Evolutionary conservation across 2,329 filamentous ascomycete genomes (phyloP).

Genomic region (Colletotrichum aenigma): DNA sequence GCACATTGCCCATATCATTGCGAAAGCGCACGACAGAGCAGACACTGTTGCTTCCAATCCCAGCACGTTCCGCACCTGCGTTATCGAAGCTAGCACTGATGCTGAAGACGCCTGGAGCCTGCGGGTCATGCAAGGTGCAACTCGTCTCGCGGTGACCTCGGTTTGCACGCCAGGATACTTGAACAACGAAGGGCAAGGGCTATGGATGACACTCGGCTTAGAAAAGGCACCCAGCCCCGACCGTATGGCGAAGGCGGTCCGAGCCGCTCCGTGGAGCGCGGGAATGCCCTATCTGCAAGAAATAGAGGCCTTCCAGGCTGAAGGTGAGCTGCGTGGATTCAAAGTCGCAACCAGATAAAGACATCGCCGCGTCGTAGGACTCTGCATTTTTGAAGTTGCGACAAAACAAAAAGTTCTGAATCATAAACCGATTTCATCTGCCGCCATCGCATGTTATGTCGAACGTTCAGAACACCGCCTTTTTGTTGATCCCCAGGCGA

Average conservation of each 20-base stretch:
- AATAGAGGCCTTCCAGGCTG: neutral
- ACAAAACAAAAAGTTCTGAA: no score
- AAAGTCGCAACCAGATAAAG: neutral
- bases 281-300: neutral
- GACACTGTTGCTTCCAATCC: neutral
- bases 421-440: no score
- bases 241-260: neutral
- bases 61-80: neutral
- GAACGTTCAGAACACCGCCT: no score
- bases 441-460: no score
- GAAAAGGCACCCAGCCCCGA: neutral
- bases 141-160: neutral
- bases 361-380: neutral
- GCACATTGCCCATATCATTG: neutral
- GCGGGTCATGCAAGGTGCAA: neutral
- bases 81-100: neutral
- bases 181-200: neutral
- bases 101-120: neutral
- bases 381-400: accelerated
- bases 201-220: neutral
- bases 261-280: neutral
- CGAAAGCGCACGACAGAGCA: neutral
- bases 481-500: no score
- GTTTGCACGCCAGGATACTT: neutral
- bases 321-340: neutral